A percentile compares a stretch with the other conserved stretches of the same genome.
Conservation (phyloP, 495 filamentous ascomycete species). For the Aspergillus homomorphus region DNA sequence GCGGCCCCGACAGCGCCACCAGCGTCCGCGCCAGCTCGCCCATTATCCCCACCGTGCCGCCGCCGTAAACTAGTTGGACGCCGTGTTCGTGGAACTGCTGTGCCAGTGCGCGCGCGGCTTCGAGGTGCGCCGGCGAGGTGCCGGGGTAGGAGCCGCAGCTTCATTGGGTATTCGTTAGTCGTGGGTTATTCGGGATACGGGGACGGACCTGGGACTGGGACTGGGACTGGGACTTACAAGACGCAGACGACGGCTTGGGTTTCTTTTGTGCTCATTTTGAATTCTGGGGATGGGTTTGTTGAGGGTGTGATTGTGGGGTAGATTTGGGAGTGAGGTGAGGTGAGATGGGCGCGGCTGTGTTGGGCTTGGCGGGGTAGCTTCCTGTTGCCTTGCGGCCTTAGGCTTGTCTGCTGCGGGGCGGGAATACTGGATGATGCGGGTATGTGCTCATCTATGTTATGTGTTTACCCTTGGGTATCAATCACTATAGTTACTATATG, state of each 20-base stretch:
- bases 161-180: background rate
- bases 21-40: constrained; percentile 85
- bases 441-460: no score
- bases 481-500: no score
- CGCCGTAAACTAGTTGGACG: constrained; percentile 86
- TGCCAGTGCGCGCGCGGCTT: constrained; percentile 76
- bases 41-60: constrained; percentile 93
- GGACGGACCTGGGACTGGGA: no score
- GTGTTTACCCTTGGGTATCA: no score
- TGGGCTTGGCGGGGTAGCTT: no score
- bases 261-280: background rate
- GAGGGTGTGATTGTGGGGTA: no score
- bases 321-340: no score
- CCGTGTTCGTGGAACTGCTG: constrained; percentile 67
- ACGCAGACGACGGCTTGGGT: background rate
- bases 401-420: no score
- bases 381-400: no score
- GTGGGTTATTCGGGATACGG: background rate
- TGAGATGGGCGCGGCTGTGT: no score
- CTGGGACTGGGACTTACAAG: no score
- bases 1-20: constrained; percentile 77
- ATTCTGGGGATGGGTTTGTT: background rate
- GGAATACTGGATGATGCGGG: no score
- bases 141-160: constrained; percentile 1
- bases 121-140: constrained; percentile 56